These are phyloP conservation scores for Platanthera guangdongensis DNA, from an alignment of 106 monocot genomes.

Conservation along the genomic window DNA sequence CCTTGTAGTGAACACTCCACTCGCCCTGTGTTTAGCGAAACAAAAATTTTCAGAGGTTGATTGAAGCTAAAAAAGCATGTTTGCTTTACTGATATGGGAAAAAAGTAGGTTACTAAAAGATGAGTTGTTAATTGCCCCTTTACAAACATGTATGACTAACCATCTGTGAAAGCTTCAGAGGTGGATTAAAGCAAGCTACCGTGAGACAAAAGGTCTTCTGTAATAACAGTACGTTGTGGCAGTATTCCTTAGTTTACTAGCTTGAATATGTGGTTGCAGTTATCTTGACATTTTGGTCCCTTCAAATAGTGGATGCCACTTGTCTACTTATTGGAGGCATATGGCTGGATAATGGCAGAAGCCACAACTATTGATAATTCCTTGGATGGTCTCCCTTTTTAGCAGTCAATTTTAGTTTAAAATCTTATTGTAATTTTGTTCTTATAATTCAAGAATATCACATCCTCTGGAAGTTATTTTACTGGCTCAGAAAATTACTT, in stretches of 20 bases:
- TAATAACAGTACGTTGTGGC: neutral
- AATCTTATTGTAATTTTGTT: neutral
- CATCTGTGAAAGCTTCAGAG: no score
- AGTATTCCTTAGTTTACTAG: no score
- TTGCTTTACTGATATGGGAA: neutral
- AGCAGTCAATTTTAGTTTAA: no score
- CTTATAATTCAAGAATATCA: neutral
- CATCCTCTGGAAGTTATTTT: neutral
- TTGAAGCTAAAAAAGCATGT: no score
- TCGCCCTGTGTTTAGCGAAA: no score
- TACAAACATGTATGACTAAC: no score
- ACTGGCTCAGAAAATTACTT: neutral
- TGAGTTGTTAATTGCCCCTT: neutral
- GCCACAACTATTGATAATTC: neutral
- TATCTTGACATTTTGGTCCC: neutral
- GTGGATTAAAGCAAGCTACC: no score
- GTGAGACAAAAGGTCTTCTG: neutral
- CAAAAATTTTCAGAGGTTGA: no score
- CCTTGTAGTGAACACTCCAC: no score
- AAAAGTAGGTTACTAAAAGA: neutral
- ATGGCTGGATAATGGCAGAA: neutral
- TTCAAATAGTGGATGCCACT: neutral
- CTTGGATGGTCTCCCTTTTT: no score
- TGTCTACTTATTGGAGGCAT: no score
- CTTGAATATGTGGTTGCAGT: no score